A percentile compares a stretch with the other conserved stretches of the same genome.
phyloP scores from a whole-genome alignment of 169 alveolate genomes.

The Neospora caninum region DNA sequence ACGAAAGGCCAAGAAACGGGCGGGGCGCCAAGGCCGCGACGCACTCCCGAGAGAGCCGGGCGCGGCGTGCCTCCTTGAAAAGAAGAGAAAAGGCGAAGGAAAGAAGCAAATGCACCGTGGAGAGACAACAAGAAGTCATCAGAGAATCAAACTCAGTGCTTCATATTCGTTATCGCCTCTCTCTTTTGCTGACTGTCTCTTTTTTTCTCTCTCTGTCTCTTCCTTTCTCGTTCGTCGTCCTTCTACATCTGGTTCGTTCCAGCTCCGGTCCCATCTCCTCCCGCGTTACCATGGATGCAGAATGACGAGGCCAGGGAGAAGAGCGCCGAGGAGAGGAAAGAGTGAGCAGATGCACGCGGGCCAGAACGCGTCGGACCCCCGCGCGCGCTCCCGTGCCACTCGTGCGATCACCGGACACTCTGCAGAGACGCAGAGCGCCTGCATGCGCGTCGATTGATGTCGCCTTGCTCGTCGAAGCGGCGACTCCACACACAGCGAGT shows the following conservation, averaged over 20 bases:
- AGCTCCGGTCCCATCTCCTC: neutral
- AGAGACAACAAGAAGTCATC: neutral
- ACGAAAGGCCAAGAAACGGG: too few species aligned
- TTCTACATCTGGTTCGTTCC: neutral
- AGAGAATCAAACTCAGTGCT: too few species aligned
- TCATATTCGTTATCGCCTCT: too few species aligned
- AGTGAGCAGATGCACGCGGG: neutral
- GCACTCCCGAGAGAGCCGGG: too few species aligned
- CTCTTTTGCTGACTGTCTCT: neutral
- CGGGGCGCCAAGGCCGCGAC: too few species aligned
- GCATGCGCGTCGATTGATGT: neutral
- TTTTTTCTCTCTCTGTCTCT: neutral
- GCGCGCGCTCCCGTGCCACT: neutral
- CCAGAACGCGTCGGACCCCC: neutral
- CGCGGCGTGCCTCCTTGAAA: too few species aligned
- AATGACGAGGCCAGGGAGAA: slow-evolving; percentile 29
- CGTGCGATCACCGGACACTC: neutral
- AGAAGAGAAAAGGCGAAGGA: neutral
- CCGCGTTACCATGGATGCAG: slow-evolving; percentile 21
- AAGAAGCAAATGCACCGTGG: neutral
- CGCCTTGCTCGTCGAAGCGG: neutral
- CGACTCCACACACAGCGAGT: too few species aligned
- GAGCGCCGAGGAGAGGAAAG: neutral
- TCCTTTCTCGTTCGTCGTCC: neutral
- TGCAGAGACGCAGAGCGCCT: neutral